Percentiles rank a stretch among this genome's conserved stretches.
Conservation (phyloP, 2,329 filamentous ascomycete genomes). For the Fusarium ramigenum region DNA sequence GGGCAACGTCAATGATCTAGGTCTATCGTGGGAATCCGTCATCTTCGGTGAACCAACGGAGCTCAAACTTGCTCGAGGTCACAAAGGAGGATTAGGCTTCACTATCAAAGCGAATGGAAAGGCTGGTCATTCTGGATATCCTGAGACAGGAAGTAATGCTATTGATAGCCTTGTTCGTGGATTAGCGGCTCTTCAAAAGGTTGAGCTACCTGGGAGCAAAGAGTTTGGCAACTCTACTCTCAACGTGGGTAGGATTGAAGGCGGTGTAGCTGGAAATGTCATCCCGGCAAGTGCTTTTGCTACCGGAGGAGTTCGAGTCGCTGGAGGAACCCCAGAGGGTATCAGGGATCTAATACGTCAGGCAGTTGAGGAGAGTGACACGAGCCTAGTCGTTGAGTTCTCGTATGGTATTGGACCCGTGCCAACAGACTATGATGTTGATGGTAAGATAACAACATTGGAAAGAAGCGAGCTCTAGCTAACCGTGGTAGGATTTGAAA, state of each 20-base stretch:
- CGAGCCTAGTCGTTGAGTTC: neutral
- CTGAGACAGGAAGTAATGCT: neutral
- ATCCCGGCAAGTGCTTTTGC: slow-evolving; percentile 2
- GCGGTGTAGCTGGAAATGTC: neutral
- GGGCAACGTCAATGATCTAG: neutral
- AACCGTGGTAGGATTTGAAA: neutral
- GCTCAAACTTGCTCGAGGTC: neutral
- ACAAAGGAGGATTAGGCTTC: neutral
- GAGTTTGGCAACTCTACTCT: slow-evolving; percentile 2
- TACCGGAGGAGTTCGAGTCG: neutral
- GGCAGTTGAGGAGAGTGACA: neutral
- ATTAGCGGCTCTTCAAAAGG: neutral
- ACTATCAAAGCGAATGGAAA: neutral
- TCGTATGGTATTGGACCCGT: neutral
- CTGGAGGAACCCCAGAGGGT: neutral
- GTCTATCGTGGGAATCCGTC: slow-evolving; percentile 1
- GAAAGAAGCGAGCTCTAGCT: too few relatives aligned
- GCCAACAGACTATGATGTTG: neutral
- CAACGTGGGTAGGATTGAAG: neutral
- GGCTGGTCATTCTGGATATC: slow-evolving; percentile 3
- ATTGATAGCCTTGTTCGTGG: slow-evolving; percentile 10
- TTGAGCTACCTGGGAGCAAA: neutral
- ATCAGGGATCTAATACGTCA: neutral
- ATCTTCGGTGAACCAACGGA: slow-evolving; percentile 8
- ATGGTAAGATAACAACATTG: neutral